Conservation (phyloP, 108 stramenopile genomes). For the Ochromonas danica region DNA sequence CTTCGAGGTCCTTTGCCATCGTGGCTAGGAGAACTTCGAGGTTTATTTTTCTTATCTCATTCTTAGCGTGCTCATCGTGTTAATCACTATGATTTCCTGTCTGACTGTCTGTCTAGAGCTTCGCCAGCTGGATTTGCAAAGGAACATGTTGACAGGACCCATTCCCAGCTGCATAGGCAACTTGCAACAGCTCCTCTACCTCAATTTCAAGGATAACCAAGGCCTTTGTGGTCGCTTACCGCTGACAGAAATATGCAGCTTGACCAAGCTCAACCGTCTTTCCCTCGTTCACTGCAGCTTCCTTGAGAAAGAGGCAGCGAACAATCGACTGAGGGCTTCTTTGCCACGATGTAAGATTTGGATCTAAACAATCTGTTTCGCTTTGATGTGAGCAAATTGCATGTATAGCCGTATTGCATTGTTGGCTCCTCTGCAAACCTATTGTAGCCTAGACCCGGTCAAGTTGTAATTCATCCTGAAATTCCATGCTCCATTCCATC, state of each 20-base stretch:
- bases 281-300: constrained; percentile 33
- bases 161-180: background rate
- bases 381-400: too few relatives aligned
- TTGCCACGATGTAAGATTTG: constrained; percentile 28
- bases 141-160: background rate
- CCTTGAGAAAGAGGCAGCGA: background rate
- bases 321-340: background rate
- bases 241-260: background rate
- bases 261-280: constrained; percentile 2
- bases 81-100: background rate
- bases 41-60: background rate
- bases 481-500: too few relatives aligned
- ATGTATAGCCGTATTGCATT: too few relatives aligned
- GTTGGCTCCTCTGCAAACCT: too few relatives aligned
- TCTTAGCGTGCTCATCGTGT: background rate
- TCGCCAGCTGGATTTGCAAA: constrained; percentile 29
- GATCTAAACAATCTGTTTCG: constrained; percentile 21
- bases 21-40: constrained; percentile 10
- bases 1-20: background rate
- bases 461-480: too few relatives aligned
- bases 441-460: too few relatives aligned
- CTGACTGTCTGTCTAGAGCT: background rate
- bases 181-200: constrained; percentile 1
- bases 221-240: constrained; percentile 7
- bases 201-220: constrained; percentile 29